These are phyloP conservation scores for Aspergillus fijiensis DNA, from an alignment of 2,329 filamentous ascomycete genomes.

Conservation along the genomic window DNA sequence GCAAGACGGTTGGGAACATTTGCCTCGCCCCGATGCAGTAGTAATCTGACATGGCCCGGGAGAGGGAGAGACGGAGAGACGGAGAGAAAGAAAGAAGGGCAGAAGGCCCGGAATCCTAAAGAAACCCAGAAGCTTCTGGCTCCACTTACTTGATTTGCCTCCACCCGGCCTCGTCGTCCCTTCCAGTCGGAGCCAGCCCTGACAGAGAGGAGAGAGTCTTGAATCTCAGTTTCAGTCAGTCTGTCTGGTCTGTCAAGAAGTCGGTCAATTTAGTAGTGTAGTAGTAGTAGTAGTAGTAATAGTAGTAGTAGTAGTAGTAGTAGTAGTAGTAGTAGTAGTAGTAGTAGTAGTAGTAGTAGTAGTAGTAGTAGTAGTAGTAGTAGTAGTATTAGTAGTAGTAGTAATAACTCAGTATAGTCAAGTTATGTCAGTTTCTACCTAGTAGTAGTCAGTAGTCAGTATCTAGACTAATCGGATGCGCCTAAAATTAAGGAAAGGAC, in stretches of 20 bases:
- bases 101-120: background rate
- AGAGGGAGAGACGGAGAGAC: background rate
- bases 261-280: no score
- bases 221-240: no score
- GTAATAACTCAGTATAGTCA: no score
- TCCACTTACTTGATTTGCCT: constrained; percentile 8
- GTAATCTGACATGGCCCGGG: background rate
- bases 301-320: no score
- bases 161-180: constrained; percentile 2
- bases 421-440: no score
- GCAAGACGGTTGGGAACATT: background rate
- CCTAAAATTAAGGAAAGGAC: background rate
- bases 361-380: no score
- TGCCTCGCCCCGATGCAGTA: background rate
- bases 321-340: background rate
- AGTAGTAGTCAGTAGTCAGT: background rate
- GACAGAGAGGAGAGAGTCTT: background rate
- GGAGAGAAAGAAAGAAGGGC: background rate
- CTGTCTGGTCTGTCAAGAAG: no score
- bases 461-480: background rate
- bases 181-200: background rate
- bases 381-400: no score
- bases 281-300: background rate
- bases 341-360: background rate
- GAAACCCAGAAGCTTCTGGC: constrained; percentile 5